phyloP scores from a whole-genome alignment of 768 basidiomycete species.

The Cytidiella melzeri region DNA sequence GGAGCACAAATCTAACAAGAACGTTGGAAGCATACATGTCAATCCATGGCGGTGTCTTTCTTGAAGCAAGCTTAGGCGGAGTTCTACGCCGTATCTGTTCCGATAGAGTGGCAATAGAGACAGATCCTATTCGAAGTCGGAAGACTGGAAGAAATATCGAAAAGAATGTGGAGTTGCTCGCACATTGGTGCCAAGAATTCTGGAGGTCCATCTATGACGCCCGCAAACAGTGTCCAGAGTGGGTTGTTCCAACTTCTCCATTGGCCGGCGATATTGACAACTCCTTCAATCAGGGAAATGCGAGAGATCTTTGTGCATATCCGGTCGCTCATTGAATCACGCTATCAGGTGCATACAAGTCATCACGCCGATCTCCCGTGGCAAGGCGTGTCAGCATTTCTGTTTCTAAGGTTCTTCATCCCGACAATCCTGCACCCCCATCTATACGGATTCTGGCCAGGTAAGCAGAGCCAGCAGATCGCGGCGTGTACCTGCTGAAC shows the following conservation, averaged over 20 bases:
- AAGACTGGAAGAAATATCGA: constrained; percentile 58
- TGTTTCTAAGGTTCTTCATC: constrained; percentile 85
- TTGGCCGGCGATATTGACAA: constrained; percentile 5
- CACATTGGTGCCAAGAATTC: constrained; percentile 73
- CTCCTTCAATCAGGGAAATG: constrained; percentile 50
- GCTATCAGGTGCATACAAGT: constrained; percentile 43
- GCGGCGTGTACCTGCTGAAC: neutral
- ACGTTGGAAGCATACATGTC: constrained; percentile 76
- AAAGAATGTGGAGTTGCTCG: constrained; percentile 60
- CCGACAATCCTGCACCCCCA: constrained; percentile 89
- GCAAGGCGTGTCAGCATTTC: constrained; percentile 86
- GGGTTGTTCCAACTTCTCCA: constrained; percentile 23
- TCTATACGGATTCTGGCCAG: constrained; percentile 71
- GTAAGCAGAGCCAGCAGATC: constrained; percentile 31
- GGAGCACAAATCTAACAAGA: constrained; percentile 43
- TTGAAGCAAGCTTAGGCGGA: constrained; percentile 73
- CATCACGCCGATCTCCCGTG: constrained; percentile 54
- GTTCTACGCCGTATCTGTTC: constrained; percentile 63
- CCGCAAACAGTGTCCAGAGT: constrained; percentile 71
- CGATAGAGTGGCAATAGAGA: constrained; percentile 76
- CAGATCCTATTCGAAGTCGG: constrained; percentile 66
- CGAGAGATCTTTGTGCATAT: constrained; percentile 63
- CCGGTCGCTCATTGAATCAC: constrained; percentile 64
- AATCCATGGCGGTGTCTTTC: constrained; percentile 74
- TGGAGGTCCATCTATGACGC: constrained; percentile 79